A percentile compares a stretch with the other conserved stretches of the same genome.
Conservation (phyloP, 768 basidiomycete species). For the Pulveroboletus sp. region DNA sequence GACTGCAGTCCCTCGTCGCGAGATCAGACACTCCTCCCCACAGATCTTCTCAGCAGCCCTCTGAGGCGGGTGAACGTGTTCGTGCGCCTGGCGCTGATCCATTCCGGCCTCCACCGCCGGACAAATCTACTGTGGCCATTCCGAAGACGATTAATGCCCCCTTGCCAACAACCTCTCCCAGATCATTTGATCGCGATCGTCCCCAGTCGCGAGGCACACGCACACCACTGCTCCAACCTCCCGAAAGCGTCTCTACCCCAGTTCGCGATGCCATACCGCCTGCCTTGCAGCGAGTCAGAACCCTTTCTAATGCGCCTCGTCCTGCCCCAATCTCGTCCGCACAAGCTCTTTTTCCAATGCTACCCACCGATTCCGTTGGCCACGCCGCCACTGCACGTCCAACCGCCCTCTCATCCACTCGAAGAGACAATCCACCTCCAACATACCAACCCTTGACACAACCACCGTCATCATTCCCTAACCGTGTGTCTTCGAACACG, state of each 20-base stretch:
- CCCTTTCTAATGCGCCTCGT: slow-evolving; percentile 17
- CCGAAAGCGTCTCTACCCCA: slow-evolving; percentile 15
- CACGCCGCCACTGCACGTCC: slow-evolving; percentile 14
- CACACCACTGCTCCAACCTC: slow-evolving; percentile 7
- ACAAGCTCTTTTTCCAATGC: slow-evolving; percentile 8
- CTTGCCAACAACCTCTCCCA: neutral
- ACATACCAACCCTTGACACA: slow-evolving; percentile 3
- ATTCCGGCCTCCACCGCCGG: slow-evolving; percentile 24
- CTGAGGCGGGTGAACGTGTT: slow-evolving; percentile 1
- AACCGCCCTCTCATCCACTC: slow-evolving; percentile 9
- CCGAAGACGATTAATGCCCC: slow-evolving; percentile 6
- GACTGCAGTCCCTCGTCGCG: slow-evolving; percentile 44
- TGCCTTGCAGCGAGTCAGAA: slow-evolving; percentile 14
- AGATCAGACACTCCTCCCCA: slow-evolving; percentile 13
- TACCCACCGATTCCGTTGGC: slow-evolving; percentile 6
- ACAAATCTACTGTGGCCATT: slow-evolving; percentile 11
- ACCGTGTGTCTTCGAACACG: slow-evolving; percentile 8
- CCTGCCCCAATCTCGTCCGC: slow-evolving; percentile 5
- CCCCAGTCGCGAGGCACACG: slow-evolving; percentile 1
- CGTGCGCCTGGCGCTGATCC: slow-evolving; percentile 22
- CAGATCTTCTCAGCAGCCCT: slow-evolving; percentile 7
- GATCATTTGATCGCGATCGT: slow-evolving; percentile 5
- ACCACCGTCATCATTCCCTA: slow-evolving; percentile 6
- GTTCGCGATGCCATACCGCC: slow-evolving; percentile 13
- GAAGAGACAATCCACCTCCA: slow-evolving; percentile 8